Evolutionary conservation across 495 filamentous ascomycete genomes (phyloP).

Genomic region (Penicillium psychrofluorescens): DNA sequence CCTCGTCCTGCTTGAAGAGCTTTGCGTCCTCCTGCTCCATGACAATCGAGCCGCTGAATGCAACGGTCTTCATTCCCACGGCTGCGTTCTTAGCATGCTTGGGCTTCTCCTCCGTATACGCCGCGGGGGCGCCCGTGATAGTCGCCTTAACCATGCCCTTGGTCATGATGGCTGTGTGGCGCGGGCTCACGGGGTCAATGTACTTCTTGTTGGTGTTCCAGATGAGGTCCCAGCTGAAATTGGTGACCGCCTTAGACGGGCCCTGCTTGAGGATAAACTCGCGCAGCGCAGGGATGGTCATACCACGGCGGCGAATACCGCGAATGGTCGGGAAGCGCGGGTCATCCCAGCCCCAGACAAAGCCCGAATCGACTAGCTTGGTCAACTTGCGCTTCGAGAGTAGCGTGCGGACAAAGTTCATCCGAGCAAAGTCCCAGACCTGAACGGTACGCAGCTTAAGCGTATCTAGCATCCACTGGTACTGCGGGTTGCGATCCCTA

Average conservation of each 20-base stretch:
- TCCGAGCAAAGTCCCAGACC: slow-evolving; percentile 95
- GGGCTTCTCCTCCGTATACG: slow-evolving; percentile 66
- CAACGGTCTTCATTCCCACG: slow-evolving; percentile 78
- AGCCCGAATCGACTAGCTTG: slow-evolving; percentile 79
- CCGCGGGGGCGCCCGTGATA: slow-evolving; percentile 59
- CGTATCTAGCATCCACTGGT: slow-evolving; percentile 89
- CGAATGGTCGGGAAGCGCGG: slow-evolving; percentile 92
- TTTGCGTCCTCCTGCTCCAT: slow-evolving; percentile 84
- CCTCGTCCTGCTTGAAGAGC: slow-evolving; percentile 74
- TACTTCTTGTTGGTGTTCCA: slow-evolving; percentile 96
- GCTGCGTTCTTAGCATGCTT: slow-evolving; percentile 82
- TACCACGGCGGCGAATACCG: slow-evolving; percentile 79
- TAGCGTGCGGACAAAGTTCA: slow-evolving; percentile 90
- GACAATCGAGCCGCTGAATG: slow-evolving; percentile 61
- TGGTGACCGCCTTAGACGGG: slow-evolving; percentile 78
- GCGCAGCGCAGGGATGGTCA: slow-evolving; percentile 81
- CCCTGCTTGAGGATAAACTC: slow-evolving; percentile 94
- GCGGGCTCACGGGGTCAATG: slow-evolving; percentile 80
- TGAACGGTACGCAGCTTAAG: slow-evolving; percentile 81
- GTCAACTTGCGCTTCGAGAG: slow-evolving; percentile 94
- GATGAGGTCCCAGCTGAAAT: slow-evolving; percentile 85
- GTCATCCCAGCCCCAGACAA: slow-evolving; percentile 91
- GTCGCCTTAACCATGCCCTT: slow-evolving; percentile 60
- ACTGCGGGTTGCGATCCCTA: slow-evolving; percentile 93
- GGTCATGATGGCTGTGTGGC: slow-evolving; percentile 72